Base-by-base conservation (phyloP, 2,329 filamentous ascomycete genomes). In the Beauveria scarabaeidicola region DNA sequence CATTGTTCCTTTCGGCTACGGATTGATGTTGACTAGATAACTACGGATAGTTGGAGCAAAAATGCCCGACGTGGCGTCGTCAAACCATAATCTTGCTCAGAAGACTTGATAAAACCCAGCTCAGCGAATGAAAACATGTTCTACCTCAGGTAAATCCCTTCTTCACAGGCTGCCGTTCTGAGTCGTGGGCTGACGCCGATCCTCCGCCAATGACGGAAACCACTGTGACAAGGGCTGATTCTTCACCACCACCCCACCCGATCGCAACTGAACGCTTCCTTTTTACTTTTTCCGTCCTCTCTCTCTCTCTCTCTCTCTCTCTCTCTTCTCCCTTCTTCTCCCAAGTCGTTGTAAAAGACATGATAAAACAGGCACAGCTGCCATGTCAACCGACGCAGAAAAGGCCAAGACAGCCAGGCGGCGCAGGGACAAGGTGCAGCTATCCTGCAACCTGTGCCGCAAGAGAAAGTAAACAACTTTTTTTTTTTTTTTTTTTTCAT, bases 381-480 rank as follows among this genome's bases (percentile, higher is more conserved):
- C 8, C 46, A 58, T 58, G 55, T 41, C 55, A 10, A 41, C 55
- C 8, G 46, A 58, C 8, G 38, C 38, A 29, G 55, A 58, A 43
- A 44, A 43, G n/a, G 47, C 43, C 17, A 46, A 43, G 50, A 41
- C 29, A 7, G 57, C 48, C 6, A 47, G 41, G 29, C 48, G 57
- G 7, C 57, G 57, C 19, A 38, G 57, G 29, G 57, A 59, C 48
- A 59, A 59, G 48, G 48, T 32, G n/a, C 57, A 59, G 50, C 23
- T 59, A 25, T 59, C 57, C 23, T 59, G 57, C 27, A 52, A 59
- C 21, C 50, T 59, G 15, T 59, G 57, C 17, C 43, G 57, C 43
- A 59, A 53, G 23, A 38, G 57, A 47, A 59, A 59, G 57, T 29
- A 59, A 15, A 50, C 38, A 8, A 13, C 6, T 1, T 9, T 15